Conservation (phyloP, 208 protist species). For the Wallacemonas rigidus region DNA sequence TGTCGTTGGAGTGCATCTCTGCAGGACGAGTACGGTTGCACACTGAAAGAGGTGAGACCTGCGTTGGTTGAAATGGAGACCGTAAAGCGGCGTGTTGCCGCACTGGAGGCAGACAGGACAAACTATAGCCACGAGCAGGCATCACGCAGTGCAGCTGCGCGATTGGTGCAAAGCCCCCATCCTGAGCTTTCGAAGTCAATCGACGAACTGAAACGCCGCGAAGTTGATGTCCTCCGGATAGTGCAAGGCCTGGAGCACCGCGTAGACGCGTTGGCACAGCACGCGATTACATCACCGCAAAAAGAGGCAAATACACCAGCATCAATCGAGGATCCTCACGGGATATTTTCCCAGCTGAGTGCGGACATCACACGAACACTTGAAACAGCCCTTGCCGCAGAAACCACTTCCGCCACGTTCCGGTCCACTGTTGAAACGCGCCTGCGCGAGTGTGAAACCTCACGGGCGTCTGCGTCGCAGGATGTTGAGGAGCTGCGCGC, state of each 20-base stretch:
- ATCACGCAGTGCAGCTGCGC: neutral
- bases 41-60: slow-evolving; percentile 31
- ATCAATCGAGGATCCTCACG: slow-evolving; percentile 18
- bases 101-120: slow-evolving; percentile 29
- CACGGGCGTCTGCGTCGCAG: neutral
- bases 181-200: slow-evolving; percentile 19
- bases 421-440: neutral
- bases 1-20: slow-evolving; percentile 1
- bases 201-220: slow-evolving; percentile 26
- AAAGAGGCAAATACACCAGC: neutral
- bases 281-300: neutral
- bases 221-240: slow-evolving; percentile 26
- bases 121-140: slow-evolving; percentile 19
- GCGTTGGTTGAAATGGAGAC: slow-evolving; percentile 52
- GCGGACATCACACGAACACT: slow-evolving; percentile 36
- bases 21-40: slow-evolving; percentile 9
- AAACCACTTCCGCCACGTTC: slow-evolving; percentile 4
- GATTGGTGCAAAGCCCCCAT: neutral
- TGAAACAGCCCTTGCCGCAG: slow-evolving; percentile 19
- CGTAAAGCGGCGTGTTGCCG: slow-evolving; percentile 45
- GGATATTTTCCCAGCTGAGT: slow-evolving; percentile 24
- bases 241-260: slow-evolving; percentile 27
- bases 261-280: neutral
- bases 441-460: neutral
- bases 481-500: neutral